phyloP scores from a whole-genome alignment of 2,329 filamentous ascomycete species.

The Rosellinia necatrix region DNA sequence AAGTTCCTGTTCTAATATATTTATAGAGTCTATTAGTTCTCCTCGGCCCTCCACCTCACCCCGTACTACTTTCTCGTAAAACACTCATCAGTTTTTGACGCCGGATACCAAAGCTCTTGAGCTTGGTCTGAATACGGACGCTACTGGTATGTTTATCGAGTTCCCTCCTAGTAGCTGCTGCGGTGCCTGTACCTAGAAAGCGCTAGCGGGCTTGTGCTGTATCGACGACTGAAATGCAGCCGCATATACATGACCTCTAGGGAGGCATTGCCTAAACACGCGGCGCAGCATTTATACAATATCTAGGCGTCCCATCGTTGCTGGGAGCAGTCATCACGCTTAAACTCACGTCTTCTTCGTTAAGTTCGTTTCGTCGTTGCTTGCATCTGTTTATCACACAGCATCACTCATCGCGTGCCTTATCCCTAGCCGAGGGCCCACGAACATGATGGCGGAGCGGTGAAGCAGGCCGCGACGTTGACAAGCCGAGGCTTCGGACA shows the following conservation, averaged over 20 bases:
- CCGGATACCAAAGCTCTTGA: not conserved
- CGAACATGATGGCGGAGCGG: slow-evolving; percentile 40
- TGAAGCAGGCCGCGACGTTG: slow-evolving; percentile 41
- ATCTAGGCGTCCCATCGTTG: not conserved
- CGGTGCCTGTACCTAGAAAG: not conserved
- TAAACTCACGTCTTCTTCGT: not conserved
- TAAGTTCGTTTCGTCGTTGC: not conserved
- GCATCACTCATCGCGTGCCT: slow-evolving; percentile 38
- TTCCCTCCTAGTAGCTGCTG: not conserved
- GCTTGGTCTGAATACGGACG: not conserved
- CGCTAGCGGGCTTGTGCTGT: not conserved
- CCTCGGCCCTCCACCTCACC: not conserved
- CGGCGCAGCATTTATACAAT: slow-evolving; percentile 9
- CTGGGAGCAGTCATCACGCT: not conserved
- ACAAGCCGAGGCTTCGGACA: slow-evolving; percentile 38
- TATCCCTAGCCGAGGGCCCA: slow-evolving; percentile 35
- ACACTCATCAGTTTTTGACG: not conserved
- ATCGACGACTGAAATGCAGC: not conserved
- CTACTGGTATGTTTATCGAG: not conserved
- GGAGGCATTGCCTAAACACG: not conserved
- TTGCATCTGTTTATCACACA: not conserved
- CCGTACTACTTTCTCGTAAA: not conserved
- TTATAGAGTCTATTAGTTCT: not conserved
- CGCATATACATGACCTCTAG: not conserved
- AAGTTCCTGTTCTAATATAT: not conserved